Evolutionary conservation across 2,329 filamentous ascomycete genomes (phyloP).

Genomic region (Aspergillus fumigatus): DNA sequence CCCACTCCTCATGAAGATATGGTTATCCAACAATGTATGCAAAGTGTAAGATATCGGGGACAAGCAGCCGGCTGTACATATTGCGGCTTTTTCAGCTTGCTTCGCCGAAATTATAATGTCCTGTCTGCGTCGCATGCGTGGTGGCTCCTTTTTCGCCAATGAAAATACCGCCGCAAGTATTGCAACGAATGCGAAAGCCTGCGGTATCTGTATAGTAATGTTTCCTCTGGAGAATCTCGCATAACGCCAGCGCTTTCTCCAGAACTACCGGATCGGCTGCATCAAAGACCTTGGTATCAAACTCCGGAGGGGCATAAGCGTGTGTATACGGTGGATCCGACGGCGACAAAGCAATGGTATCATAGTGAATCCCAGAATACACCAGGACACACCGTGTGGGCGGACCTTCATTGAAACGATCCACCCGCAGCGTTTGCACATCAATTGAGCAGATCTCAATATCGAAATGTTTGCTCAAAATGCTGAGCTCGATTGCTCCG

Average conservation of each 20-base stretch:
- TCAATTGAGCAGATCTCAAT: slow-evolving; percentile 83
- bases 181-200: slow-evolving; percentile 73
- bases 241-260: slow-evolving; percentile 60
- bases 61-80: background rate
- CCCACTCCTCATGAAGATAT: background rate
- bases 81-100: slow-evolving; percentile 25
- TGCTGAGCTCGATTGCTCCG: slow-evolving; percentile 82
- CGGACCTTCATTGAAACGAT: slow-evolving; percentile 73
- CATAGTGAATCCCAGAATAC: slow-evolving; percentile 92
- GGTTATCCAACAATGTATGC: background rate
- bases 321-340: slow-evolving; percentile 54
- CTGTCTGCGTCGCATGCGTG: slow-evolving; percentile 44
- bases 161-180: slow-evolving; percentile 47
- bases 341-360: slow-evolving; percentile 73
- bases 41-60: background rate
- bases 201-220: slow-evolving; percentile 89
- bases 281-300: slow-evolving; percentile 74
- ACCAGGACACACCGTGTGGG: slow-evolving; percentile 70
- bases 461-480: slow-evolving; percentile 77
- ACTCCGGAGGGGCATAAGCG: slow-evolving; percentile 61
- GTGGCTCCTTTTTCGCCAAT: slow-evolving; percentile 45
- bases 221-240: slow-evolving; percentile 60
- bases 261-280: slow-evolving; percentile 51
- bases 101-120: slow-evolving; percentile 49
- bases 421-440: slow-evolving; percentile 63